Base-by-base conservation (phyloP, 768 basidiomycete genomes). In the Hericium erinaceus region DNA sequence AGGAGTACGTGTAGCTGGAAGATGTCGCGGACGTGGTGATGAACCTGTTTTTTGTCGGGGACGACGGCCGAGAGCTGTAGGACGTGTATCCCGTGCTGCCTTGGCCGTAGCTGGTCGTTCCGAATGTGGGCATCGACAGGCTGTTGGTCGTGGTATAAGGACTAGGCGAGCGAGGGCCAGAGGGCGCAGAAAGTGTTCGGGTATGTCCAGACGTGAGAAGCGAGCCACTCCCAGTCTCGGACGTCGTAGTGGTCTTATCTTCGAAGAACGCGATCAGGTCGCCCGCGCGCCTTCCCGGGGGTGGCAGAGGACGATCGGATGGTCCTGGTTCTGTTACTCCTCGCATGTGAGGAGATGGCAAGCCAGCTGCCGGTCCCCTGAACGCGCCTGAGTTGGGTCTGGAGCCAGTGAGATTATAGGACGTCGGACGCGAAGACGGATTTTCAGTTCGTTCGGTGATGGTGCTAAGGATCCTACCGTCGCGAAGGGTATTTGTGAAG, bases 361-460 rank as follows among this genome's bases (percentile, higher is more conserved):
- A 64, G 44, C 65, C 72, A 33, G 33, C 33, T 33, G 33, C 33
- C 33, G 9, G 33, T 33, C 33, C 33, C 46, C 79, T 75, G 48
- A 73, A 68, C 20, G 69, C 74, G 52, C 37, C 72, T 71, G 75
- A 56, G 60, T 58, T 46, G 50, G 78, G 73, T 54, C 57, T 66
- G 58, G 58, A 62, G 59, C 64, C 41, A 1, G 69, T 66, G 41
- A 63, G 63, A 4, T 65, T 68, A 56, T 72, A 66, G 3, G 80
- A 80, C 5, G 68, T 64, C 0, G 87, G 87, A 28, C 87, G 81
- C 0, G 86, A 79, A 0, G 72, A 70, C 2, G 75, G 73, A 37
- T 86, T 82, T 70, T 92, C 90, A 1, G 87, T 89, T 49, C 77
- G 79, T 67, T 92, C 90, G 3, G 88, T 81, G 58, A 92, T 92